Percentiles rank a stretch among this genome's conserved stretches.
phyloP scores from a whole-genome alignment of 2,329 filamentous ascomycete species.

The Emmonsia crescens region DNA sequence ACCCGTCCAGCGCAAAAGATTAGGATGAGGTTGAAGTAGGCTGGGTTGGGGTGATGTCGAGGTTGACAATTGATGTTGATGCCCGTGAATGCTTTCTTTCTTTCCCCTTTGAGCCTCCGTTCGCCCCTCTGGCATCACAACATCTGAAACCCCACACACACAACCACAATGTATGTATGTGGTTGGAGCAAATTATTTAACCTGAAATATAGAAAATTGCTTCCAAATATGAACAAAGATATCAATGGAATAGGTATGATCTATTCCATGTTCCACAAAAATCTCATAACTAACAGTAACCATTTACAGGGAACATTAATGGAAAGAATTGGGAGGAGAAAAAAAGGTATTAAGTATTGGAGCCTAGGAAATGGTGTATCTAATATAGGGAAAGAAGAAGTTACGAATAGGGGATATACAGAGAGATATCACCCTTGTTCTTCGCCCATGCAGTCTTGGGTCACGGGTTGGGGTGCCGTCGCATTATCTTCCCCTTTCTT shows the following conservation, averaged over 20 bases:
- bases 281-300: not conserved
- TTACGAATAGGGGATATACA: not conserved
- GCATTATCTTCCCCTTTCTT: conserved; percentile 9
- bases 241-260: not conserved
- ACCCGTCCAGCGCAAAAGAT: not conserved
- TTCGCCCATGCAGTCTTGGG: not conserved
- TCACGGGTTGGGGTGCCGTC: not conserved
- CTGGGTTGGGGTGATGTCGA: not conserved
- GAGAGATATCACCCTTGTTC: not conserved
- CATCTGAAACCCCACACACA: not conserved
- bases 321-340: too few species aligned
- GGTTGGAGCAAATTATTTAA: not conserved
- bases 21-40: not conserved
- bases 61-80: not conserved
- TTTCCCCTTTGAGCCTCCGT: not conserved
- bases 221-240: not conserved
- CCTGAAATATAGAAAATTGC: not conserved
- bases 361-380: conserved; percentile 10
- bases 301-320: not conserved
- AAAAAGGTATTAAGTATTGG: conserved; percentile 6
- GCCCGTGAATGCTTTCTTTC: not conserved
- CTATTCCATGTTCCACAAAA: not conserved
- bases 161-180: not conserved
- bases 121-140: not conserved
- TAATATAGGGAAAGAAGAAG: not conserved